Percentiles rank a stretch among this genome's conserved stretches.
phyloP scores from a whole-genome alignment of 108 stramenopile species.

The Cylindrotheca closterium region DNA sequence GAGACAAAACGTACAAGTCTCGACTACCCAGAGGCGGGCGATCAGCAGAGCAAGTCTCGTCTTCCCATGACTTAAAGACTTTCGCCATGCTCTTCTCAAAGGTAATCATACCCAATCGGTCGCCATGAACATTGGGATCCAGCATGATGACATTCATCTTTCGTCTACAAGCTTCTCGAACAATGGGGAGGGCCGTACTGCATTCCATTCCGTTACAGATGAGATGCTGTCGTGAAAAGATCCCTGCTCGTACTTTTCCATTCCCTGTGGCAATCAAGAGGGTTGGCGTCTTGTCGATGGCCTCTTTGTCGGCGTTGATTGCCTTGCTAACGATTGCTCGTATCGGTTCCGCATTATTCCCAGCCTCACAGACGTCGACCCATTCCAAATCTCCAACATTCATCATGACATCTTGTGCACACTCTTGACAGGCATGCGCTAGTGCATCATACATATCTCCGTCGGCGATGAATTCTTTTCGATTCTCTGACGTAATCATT shows the following conservation, averaged over 20 bases:
- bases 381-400: constrained; percentile 58
- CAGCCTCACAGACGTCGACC: constrained; percentile 37
- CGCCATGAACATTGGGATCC: constrained; percentile 78
- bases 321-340: constrained; percentile 55
- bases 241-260: constrained; percentile 77
- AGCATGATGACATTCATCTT: constrained; percentile 68
- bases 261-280: constrained; percentile 68
- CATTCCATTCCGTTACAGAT: constrained; percentile 65
- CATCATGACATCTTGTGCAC: constrained; percentile 68
- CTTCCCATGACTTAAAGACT: constrained; percentile 42
- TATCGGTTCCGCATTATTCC: constrained; percentile 36
- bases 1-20: constrained; percentile 62
- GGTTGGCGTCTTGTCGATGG: constrained; percentile 34
- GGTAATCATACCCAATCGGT: constrained; percentile 54
- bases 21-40: constrained; percentile 12
- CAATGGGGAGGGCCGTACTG: constrained; percentile 61
- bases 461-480: constrained; percentile 64
- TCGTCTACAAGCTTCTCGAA: constrained; percentile 54
- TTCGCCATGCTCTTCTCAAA: constrained; percentile 50
- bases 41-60: constrained; percentile 1
- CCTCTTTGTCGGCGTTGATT: constrained; percentile 11
- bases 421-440: constrained; percentile 58
- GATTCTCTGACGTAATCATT: constrained; percentile 56
- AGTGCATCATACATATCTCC: constrained; percentile 75
- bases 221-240: constrained; percentile 71